phyloP scores from a whole-genome alignment of 1,284 basidiomycete species.

The Neonothopanus nambi region DNA sequence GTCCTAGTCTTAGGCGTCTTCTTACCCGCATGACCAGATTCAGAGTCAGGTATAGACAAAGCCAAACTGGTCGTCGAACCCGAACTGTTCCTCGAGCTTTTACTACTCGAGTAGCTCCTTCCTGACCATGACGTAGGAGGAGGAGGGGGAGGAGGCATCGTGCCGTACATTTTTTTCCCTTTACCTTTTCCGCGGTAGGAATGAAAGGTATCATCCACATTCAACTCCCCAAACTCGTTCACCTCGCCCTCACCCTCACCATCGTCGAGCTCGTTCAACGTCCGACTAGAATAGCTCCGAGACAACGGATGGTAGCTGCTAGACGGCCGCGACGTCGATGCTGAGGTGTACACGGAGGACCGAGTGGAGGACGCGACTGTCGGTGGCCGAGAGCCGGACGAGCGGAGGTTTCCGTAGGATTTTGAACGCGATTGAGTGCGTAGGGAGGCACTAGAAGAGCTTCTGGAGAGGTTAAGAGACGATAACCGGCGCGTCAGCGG shows the following conservation, averaged over 20 bases:
- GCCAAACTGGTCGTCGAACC: neutral
- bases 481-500: conserved; percentile 68
- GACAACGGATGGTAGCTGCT: conserved; percentile 2
- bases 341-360: conserved; percentile 1
- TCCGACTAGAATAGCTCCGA: conserved; percentile 7
- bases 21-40: too few relatives aligned
- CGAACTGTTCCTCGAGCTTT: neutral
- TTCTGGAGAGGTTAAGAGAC: conserved; percentile 49
- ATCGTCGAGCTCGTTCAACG: conserved; percentile 1
- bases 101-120: neutral
- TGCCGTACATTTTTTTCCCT: neutral
- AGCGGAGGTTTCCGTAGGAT: conserved; percentile 14
- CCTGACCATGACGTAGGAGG: neutral
- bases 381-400: conserved; percentile 4
- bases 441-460: conserved; percentile 32
- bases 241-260: conserved; percentile 4
- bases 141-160: too few relatives aligned
- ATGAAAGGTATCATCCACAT: neutral
- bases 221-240: conserved; percentile 7
- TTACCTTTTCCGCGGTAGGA: neutral
- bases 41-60: conserved; percentile 1
- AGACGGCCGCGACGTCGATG: neutral
- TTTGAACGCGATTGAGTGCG: conserved; percentile 2
- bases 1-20: neutral
- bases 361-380: neutral